phyloP scores from a whole-genome alignment of 345 rosid genomes.

The Erucastrum elatum region DNA sequence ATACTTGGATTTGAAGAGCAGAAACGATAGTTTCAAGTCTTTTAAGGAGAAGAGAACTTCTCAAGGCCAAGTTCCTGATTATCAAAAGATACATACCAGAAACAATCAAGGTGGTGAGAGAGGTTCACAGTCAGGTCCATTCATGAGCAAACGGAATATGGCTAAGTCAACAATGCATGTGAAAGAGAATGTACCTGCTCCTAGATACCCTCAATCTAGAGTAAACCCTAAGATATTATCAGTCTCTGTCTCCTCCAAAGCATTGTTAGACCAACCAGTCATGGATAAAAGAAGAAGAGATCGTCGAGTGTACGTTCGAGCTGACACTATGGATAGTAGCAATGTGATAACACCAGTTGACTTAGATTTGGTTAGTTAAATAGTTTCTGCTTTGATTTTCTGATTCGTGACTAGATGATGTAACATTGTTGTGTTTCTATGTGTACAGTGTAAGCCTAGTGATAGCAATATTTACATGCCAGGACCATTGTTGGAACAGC shows the following conservation, averaged over 20 bases:
- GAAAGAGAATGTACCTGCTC: slow-evolving; percentile 30
- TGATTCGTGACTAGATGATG: too few species aligned
- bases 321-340: slow-evolving; percentile 35
- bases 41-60: slow-evolving; percentile 27
- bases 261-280: slow-evolving; percentile 16
- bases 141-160: slow-evolving; percentile 25
- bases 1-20: slow-evolving; percentile 26
- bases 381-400: not conserved
- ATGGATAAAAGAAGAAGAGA: slow-evolving; percentile 24
- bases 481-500: slow-evolving; percentile 61
- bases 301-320: slow-evolving; percentile 24
- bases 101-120: slow-evolving; percentile 24
- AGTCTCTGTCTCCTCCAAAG: slow-evolving; percentile 23
- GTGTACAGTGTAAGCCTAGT: slow-evolving; percentile 48
- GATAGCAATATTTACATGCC: slow-evolving; percentile 81
- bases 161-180: slow-evolving; percentile 6
- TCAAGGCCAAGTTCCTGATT: slow-evolving; percentile 16
- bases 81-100: not conserved
- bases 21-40: slow-evolving; percentile 30
- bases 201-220: slow-evolving; percentile 27
- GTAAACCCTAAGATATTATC: slow-evolving; percentile 8
- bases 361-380: slow-evolving; percentile 31
- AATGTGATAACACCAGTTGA: slow-evolving; percentile 19
- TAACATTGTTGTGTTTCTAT: not conserved
- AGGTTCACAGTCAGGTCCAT: slow-evolving; percentile 37